phyloP scores from a whole-genome alignment of 1,284 basidiomycete genomes.

The Trichosporon ovoides region DNA sequence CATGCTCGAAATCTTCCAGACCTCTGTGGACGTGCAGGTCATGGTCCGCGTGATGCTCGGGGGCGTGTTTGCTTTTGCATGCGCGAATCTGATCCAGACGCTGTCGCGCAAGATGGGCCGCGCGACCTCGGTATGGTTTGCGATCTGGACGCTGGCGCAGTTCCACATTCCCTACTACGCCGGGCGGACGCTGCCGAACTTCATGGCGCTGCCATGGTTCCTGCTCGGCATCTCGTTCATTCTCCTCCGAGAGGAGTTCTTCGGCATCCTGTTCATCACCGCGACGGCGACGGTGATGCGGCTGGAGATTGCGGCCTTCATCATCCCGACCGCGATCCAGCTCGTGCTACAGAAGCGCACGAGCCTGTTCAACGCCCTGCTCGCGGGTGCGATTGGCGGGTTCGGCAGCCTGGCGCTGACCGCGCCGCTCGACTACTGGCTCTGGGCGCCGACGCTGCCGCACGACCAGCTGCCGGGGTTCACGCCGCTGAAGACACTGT shows the following conservation, averaged over 20 bases:
- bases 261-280: slow-evolving; percentile 54
- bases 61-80: slow-evolving; percentile 59
- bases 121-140: slow-evolving; percentile 58
- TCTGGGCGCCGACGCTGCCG: slow-evolving; percentile 58
- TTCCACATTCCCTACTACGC: slow-evolving; percentile 94
- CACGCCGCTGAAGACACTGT: slow-evolving; percentile 54
- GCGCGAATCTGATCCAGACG: slow-evolving; percentile 62
- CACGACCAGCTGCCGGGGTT: slow-evolving; percentile 35
- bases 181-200: slow-evolving; percentile 87
- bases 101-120: slow-evolving; percentile 62
- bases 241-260: slow-evolving; percentile 21
- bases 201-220: slow-evolving; percentile 67
- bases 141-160: slow-evolving; percentile 67
- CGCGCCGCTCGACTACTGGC: slow-evolving; percentile 70
- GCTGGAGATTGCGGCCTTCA: slow-evolving; percentile 68
- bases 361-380: slow-evolving; percentile 53
- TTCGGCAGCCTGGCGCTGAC: slow-evolving; percentile 59
- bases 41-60: slow-evolving; percentile 70
- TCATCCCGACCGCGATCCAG: slow-evolving; percentile 61
- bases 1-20: neutral
- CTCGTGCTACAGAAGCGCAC: slow-evolving; percentile 54
- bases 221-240: slow-evolving; percentile 26
- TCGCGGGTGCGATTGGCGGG: slow-evolving; percentile 57
- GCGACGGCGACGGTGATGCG: slow-evolving; percentile 70
- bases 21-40: slow-evolving; percentile 57